Evolutionary conservation across 805 yeast genomes (phyloP), one percentile per base, ranked within the genome.

Genomic region (Sugiyamaella valdiviana): DNA sequence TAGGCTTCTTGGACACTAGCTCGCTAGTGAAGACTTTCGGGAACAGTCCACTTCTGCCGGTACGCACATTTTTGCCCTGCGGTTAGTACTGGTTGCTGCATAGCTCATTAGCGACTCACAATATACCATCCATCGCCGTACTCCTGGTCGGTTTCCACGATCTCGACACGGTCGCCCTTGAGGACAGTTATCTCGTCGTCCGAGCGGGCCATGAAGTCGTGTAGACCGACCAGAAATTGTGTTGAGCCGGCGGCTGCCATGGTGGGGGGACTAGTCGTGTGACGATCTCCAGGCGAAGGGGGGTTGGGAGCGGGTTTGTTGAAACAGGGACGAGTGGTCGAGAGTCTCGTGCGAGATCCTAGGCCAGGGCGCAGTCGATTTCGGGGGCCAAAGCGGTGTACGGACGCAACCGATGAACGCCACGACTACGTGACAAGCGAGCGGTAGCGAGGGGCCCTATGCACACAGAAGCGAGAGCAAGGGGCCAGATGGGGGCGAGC

Each of bases 51-150:
- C 87, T 91, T 46, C 78, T 76, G 46, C 79, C 77, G 0, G 91
- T 81, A 44, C 77, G 61, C 44, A 87, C 62, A 57, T 90, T 90
- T 51, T 79, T 81, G 2, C 96, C 96, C 76, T 57, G 32, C 12
- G 17, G 15, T 38, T 24, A 16, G 41, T 12, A 23, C 26, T 9
- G 9, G 26, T 23, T 23, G 26, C 9, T 23, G 6, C 14, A n/a
- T 5, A 10, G 32, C 14, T 26, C n/a, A 6, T 47, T 15, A 12
- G 36, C 14, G 5, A 50, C 53, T 37, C 43, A 50, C 72, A 51
- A 86, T 84, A 62, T 83, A 93, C 99, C 99, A 93, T 15, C 98
- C 97, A 66, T 93, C 98, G 58, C 86, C 85, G 65, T 85, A 93
- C 61, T 87, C 96, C 53, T 83, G 78, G 67, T 93, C 99, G 66